phyloP scores from a whole-genome alignment of 306 rosid species.

The Ceratonia siliqua region DNA sequence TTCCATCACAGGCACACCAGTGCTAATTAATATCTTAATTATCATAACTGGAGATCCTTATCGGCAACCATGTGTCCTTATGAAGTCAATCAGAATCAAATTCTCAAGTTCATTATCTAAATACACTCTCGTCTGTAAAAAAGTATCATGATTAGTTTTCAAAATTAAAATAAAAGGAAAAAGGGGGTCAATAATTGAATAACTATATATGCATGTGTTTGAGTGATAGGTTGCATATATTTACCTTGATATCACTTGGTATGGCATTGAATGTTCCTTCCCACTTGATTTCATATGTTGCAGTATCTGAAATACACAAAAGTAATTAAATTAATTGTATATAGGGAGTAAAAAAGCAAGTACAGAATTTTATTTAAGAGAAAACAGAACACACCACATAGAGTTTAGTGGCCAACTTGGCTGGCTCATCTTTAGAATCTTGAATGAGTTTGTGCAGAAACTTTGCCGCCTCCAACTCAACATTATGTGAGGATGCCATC shows the following conservation, averaged over 20 bases:
- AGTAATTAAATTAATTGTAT: constrained; percentile 6
- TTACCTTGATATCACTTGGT: constrained; percentile 97
- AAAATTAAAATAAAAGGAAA: background rate
- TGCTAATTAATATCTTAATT: background rate
- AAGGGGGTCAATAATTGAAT: constrained; percentile 23
- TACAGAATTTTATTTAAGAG: background rate
- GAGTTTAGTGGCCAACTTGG: constrained; percentile 91
- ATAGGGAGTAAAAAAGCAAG: background rate
- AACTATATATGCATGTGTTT: background rate
- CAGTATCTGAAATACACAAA: constrained; percentile 68
- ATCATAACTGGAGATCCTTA: background rate
- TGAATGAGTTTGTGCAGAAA: constrained; percentile 98
- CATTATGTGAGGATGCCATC: constrained; percentile 87
- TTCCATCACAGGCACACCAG: constrained; percentile 15
- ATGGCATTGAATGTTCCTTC: constrained; percentile 98
- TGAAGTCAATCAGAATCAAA: constrained; percentile 14
- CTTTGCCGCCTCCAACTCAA: constrained; percentile 99
- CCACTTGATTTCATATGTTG: constrained; percentile 99
- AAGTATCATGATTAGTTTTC: background rate
- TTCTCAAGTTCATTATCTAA: constrained; percentile 6
- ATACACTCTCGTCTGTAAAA: background rate
- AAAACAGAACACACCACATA: constrained; percentile 73
- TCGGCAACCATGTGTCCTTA: constrained; percentile 8
- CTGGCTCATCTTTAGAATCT: constrained; percentile 98
- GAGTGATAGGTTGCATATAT: background rate